phyloP scores from a whole-genome alignment of 192 early-diverging fungal genomes.

The Ramicandelaber brevisporus region DNA sequence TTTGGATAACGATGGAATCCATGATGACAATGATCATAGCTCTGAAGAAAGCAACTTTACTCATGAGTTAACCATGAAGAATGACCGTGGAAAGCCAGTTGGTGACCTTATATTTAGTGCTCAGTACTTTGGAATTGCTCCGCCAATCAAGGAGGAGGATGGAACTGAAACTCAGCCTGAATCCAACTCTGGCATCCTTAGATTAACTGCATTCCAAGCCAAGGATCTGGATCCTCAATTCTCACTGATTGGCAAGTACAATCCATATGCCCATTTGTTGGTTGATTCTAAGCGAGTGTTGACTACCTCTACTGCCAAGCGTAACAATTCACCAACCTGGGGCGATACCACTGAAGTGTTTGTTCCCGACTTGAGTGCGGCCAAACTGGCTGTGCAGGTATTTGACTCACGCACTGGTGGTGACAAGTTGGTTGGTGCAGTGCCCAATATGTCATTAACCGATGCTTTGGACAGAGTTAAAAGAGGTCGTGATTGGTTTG shows the following conservation, averaged over 20 bases:
- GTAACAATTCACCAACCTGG: conserved; percentile 62
- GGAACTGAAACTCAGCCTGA: conserved; percentile 18
- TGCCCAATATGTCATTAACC: too few species aligned
- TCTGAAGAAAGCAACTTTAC: too few species aligned
- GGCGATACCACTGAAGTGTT: conserved; percentile 40
- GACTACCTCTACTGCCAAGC: conserved; percentile 34
- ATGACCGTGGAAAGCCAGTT: conserved; percentile 19
- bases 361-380: conserved; percentile 33
- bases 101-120: conserved; percentile 14
- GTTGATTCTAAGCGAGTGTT: conserved; percentile 20
- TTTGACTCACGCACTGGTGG: conserved; percentile 15
- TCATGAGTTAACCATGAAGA: conserved; percentile 3
- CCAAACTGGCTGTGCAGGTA: conserved; percentile 31
- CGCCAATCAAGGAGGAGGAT: conserved; percentile 10
- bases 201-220: conserved; percentile 35
- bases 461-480: too few species aligned
- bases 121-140: conserved; percentile 12
- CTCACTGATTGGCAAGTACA: conserved; percentile 17
- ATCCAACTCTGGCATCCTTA: conserved; percentile 42
- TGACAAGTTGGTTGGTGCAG: conserved; percentile 3
- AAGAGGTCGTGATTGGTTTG: too few species aligned
- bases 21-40: too few species aligned
- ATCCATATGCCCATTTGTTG: conserved; percentile 24
- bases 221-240: conserved; percentile 25
- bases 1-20: too few species aligned